These are phyloP conservation scores for Penicillium sp. DNA, from an alignment of 2,329 filamentous ascomycete species.

Conservation along the genomic window DNA sequence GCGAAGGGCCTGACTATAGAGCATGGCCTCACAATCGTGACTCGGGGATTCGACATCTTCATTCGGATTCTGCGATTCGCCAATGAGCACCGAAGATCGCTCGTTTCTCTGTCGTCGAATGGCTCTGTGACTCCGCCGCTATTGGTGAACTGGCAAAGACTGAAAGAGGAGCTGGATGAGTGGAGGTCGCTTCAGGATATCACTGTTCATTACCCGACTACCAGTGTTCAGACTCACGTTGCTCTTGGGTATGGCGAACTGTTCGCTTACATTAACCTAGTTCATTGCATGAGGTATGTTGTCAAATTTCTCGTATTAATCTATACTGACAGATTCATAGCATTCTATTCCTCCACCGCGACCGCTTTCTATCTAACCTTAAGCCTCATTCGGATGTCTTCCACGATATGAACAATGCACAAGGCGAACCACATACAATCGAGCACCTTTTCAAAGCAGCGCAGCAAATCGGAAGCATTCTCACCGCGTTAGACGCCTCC, in stretches of 20 bases:
- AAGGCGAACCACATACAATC: conserved; percentile 27
- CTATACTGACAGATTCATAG: conserved; percentile 12
- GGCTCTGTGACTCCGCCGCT: conserved; percentile 19
- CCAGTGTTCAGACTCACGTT: conserved; percentile 38
- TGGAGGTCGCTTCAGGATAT: conserved; percentile 38
- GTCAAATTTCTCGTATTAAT: too few relatives aligned
- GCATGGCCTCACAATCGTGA: conserved; percentile 37
- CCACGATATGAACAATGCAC: conserved; percentile 18
- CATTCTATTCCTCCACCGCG: conserved; percentile 38
- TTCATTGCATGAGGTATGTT: conserved; percentile 40
- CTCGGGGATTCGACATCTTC: conserved; percentile 41
- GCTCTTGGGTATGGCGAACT: conserved; percentile 39
- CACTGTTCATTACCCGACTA: conserved; percentile 37
- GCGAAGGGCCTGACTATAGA: conserved; percentile 33
- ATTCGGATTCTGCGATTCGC: conserved; percentile 40
- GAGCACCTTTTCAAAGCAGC: conserved; percentile 36
- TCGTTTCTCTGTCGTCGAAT: conserved; percentile 20
- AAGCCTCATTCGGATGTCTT: conserved; percentile 27
- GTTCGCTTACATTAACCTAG: conserved; percentile 42
- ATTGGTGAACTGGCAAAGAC: conserved; percentile 28
- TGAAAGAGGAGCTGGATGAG: conserved; percentile 38
- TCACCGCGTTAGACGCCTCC: conserved; percentile 34
- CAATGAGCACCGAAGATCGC: conserved; percentile 36
- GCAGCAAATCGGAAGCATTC: conserved; percentile 34
- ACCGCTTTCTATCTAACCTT: conserved; percentile 36